phyloP scores from a whole-genome alignment of 192 early-diverging fungal species.

The Thamnidium elegans region DNA sequence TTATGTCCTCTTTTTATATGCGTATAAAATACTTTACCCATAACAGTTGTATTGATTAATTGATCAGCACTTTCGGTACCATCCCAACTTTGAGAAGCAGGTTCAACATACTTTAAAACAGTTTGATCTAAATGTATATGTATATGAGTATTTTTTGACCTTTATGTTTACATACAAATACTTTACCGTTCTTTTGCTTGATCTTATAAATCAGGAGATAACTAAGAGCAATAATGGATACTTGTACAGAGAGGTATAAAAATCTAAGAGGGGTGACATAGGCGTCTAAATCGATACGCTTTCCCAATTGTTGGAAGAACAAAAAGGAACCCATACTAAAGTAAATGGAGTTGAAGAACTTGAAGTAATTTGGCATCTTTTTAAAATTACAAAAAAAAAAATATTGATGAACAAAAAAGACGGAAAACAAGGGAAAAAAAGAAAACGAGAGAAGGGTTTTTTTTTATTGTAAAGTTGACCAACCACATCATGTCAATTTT shows the following conservation, averaged over 20 bases:
- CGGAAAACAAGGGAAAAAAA: background rate
- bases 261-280: slow-evolving; percentile 54
- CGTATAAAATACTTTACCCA: slow-evolving; percentile 10
- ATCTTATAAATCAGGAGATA: slow-evolving; percentile 46
- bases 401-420: background rate
- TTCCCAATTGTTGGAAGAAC: slow-evolving; percentile 62
- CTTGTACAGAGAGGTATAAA: slow-evolving; percentile 58
- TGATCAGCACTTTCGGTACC: slow-evolving; percentile 35
- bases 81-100: slow-evolving; percentile 54
- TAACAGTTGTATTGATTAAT: slow-evolving; percentile 32
- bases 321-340: slow-evolving; percentile 51
- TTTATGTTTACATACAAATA: background rate
- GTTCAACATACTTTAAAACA: slow-evolving; percentile 74
- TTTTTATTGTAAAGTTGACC: background rate
- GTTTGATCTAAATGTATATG: slow-evolving; percentile 61
- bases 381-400: background rate
- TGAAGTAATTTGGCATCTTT: slow-evolving; percentile 14
- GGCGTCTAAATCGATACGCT: slow-evolving; percentile 63
- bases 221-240: slow-evolving; percentile 44
- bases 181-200: slow-evolving; percentile 67
- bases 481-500: too few species aligned
- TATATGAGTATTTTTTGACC: background rate
- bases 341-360: slow-evolving; percentile 20
- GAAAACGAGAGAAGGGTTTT: background rate
- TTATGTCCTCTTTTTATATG: background rate